Conservation (phyloP, 768 basidiomycete genomes). For the Leccinum aurantiacum region DNA sequence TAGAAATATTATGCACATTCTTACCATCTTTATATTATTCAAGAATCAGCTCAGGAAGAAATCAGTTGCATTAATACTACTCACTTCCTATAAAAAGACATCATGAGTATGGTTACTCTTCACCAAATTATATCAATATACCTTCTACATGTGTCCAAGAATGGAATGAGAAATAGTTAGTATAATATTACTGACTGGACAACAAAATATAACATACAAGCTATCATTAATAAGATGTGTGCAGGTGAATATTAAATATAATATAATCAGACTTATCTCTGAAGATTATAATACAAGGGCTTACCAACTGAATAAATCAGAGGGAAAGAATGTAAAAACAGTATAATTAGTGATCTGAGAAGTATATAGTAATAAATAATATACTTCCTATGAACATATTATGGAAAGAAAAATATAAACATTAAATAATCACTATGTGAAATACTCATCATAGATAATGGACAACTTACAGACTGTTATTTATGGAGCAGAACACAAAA, state of each 20-base stretch:
- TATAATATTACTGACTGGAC: not conserved
- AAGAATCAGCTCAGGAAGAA: too few species aligned
- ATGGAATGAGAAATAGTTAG: not conserved
- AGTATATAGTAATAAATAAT: not conserved
- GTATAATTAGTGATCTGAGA: not conserved
- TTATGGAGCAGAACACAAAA: not conserved
- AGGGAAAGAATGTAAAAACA: not conserved
- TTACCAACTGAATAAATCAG: not conserved
- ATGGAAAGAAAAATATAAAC: not conserved
- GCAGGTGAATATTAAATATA: not conserved
- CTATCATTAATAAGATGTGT: not conserved
- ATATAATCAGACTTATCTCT: not conserved
- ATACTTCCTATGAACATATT: not conserved
- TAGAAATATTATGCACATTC: too few species aligned
- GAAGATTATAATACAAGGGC: not conserved
- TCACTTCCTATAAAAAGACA: too few species aligned
- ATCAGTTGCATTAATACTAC: too few species aligned
- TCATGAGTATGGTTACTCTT: too few species aligned
- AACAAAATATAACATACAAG: not conserved
- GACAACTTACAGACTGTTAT: not conserved
- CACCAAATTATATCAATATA: too few species aligned
- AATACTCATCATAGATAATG: not conserved
- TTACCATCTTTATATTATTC: too few species aligned
- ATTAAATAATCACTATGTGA: not conserved
- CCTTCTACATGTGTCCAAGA: not conserved